Base-by-base conservation (phyloP, 345 rosid genomes). In the Clarkia xantiana region DNA sequence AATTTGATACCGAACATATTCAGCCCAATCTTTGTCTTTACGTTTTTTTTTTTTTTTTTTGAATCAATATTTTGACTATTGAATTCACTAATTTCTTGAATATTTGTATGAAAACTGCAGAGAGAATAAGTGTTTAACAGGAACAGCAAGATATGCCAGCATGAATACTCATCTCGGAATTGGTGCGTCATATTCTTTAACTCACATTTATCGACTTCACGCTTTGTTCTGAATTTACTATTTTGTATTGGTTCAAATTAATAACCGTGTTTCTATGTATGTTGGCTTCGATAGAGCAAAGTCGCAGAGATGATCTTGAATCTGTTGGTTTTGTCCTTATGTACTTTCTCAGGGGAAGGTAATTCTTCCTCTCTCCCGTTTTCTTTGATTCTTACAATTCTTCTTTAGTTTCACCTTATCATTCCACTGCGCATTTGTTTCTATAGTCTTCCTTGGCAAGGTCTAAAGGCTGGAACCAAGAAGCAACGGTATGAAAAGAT, bases 141-240 rank as follows among this genome's bases (percentile, higher is more conserved):
- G 98, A 70, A 91, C 98, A 58, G 96, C 98, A 44, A 81, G 98
- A 80, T 91, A 91, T 76, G 98, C 98, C 29, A 91, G 98, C 82
- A 91, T 82, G 96, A 86, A 86, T 51, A 91, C 98, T 60, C 98
- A 91, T 65, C 85, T 91, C 54, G 98, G 98, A 53, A 91, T 91
- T 64, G 98, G 98, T 91, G 69, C 55, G 66, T 51, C 12, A 20
- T 12, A 19, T 29, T 14, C 11, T 3, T 36, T 10, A 11, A 17
- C 16, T 42, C 10, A 20, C 18, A 3, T 15, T 49, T 49, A 49
- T 49, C 39, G 38, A 22, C 38, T 45, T 11, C 8, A 1, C 36
- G 15, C n/a, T 16, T 23, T 9, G n/a, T 49, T 18, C 16, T 11
- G 15, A 40, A 40, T 29, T 41, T n/a, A 14, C 57, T 34, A 13